These are phyloP conservation scores for Basidioascus undulatus DNA, from an alignment of 768 basidiomycete species.

Conservation along the genomic window DNA sequence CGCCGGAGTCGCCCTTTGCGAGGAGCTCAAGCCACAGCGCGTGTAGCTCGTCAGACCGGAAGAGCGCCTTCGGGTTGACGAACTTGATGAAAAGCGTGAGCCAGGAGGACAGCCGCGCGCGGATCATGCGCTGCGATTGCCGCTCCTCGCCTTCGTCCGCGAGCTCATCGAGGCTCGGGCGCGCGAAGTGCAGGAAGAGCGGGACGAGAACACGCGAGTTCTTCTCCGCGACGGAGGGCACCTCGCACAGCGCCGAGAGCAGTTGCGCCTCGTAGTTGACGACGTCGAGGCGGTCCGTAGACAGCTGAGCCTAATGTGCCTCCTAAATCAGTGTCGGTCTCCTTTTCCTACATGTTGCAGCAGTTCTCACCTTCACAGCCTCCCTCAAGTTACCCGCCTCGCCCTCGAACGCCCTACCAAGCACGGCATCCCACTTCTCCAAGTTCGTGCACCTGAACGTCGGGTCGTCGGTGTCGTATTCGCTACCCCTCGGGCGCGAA, in stretches of 20 bases:
- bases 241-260: conserved; percentile 40
- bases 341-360: too few relatives aligned
- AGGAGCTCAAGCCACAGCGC: conserved; percentile 46
- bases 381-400: too few relatives aligned
- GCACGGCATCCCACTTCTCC: too few relatives aligned
- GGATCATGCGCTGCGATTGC: conserved; percentile 7
- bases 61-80: conserved; percentile 70
- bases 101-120: conserved; percentile 48
- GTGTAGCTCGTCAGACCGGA: conserved; percentile 38
- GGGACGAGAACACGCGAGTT: conserved; percentile 74
- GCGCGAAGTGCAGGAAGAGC: conserved; percentile 36
- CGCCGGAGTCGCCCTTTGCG: conserved; percentile 53
- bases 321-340: too few relatives aligned
- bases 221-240: conserved; percentile 50
- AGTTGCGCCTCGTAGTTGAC: conserved; percentile 61
- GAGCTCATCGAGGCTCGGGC: conserved; percentile 2
- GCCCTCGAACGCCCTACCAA: too few relatives aligned
- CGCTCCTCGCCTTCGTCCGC: conserved; percentile 8
- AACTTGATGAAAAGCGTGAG: conserved; percentile 73
- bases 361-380: too few relatives aligned
- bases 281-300: conserved; percentile 36
- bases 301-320: conserved; percentile 17
- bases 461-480: too few relatives aligned
- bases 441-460: too few relatives aligned
- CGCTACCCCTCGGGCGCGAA: too few relatives aligned